phyloP scores from a whole-genome alignment of 495 filamentous ascomycete genomes.

The Talaromyces thailandensis region DNA sequence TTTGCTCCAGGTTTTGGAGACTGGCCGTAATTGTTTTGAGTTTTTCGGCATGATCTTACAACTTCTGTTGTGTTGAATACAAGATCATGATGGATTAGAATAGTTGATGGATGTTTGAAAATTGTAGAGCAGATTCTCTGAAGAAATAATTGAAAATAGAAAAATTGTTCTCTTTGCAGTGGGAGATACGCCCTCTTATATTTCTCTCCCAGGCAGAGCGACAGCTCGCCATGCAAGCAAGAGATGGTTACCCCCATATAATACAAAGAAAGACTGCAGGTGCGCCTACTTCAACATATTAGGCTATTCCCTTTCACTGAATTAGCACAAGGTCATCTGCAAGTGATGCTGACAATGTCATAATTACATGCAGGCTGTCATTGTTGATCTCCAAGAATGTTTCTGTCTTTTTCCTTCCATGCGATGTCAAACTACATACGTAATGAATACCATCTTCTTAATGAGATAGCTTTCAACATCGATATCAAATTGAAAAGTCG shows the following conservation, averaged over 20 bases:
- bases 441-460: no score
- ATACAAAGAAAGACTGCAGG: background rate
- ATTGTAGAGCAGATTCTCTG: background rate
- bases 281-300: background rate
- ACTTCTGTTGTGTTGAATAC: no score
- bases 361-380: background rate
- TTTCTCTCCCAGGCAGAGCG: background rate
- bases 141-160: background rate
- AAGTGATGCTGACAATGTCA: background rate
- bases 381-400: background rate
- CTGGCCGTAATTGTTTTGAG: background rate
- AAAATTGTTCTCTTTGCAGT: background rate
- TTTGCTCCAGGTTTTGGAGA: slow-evolving; percentile 6
- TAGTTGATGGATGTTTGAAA: background rate
- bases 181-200: background rate
- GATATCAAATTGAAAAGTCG: background rate
- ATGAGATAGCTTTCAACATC: no score
- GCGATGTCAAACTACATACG: no score
- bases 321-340: background rate
- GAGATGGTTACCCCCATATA: no score
- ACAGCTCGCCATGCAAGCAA: no score
- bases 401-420: background rate
- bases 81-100: background rate
- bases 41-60: background rate
- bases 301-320: background rate